Evolutionary conservation across 163 green algal genomes (phyloP), one percentile per base, ranked within the genome.

Genomic region (Prototheca cutis): DNA sequence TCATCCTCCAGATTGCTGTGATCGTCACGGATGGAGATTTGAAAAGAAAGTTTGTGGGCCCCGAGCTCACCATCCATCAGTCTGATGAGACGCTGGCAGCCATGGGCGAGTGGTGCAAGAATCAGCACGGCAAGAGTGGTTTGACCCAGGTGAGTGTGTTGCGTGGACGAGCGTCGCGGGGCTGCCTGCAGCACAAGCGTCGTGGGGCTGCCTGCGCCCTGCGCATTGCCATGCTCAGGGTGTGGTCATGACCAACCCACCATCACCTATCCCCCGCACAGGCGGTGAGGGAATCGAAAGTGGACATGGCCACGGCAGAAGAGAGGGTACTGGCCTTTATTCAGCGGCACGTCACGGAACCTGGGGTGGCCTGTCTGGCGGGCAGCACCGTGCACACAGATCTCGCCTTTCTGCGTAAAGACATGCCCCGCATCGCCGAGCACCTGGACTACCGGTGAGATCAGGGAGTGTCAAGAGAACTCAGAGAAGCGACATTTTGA

Each of bases 21-120:
- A 80, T 97, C 13, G 68, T 95, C 29, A 95, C 88, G 27, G 84
- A 96, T 59, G 87, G 87, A 0, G 47, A 84, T 0, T 58, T 96
- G 1, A 49, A 61, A 6, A 45, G 61, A 4, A 34, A 69, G 2
- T 39, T 89, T 1, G 74, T 95, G 83, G 91, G 91, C 6, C 88
- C 89, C 17, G 73, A 80, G 34, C 55, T 95, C 24, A 83, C 77
- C 7, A 95, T 98, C 33, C 79, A 96, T 62, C 80, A 95, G 3
- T 15, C 49, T 3, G 88, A 97, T 19, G 72, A 67, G 2, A 77
- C 88, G 48, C 72, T 96, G 25, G 74, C 53, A 4, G 27, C 17
- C 55, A 98, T 98, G 91, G 95, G 95, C 65, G 83, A 82, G 5
- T 98, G 91, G 91, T 95, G 85, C 66, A 69, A 74, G 27, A 74